Evolutionary conservation across 306 rosid species (phyloP).

Genomic region (Fagus sylvatica): DNA sequence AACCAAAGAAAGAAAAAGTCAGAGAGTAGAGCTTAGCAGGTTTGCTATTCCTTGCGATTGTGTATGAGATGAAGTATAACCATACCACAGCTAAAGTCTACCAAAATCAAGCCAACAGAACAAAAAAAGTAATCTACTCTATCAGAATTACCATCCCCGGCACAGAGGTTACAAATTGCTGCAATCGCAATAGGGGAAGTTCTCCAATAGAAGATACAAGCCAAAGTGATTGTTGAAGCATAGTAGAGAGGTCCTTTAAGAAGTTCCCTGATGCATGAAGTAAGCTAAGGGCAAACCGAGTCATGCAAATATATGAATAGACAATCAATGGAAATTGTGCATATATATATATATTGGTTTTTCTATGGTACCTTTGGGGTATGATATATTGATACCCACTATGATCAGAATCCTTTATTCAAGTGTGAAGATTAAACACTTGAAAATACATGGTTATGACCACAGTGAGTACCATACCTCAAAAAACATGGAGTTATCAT

Average conservation of each 20-base stretch:
- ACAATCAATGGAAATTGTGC: neutral
- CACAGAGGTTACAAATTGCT: constrained; percentile 82
- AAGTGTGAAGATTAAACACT: no score
- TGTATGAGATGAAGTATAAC: neutral
- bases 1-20: neutral
- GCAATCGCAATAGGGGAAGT: constrained; percentile 85
- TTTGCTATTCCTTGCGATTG: neutral
- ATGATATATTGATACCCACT: no score
- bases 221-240: constrained; percentile 58
- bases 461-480: no score
- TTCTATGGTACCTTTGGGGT: no score
- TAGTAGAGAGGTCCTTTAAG: constrained; percentile 92
- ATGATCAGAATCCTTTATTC: no score
- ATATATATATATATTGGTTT: neutral
- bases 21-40: neutral
- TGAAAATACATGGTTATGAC: neutral
- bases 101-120: constrained; percentile 10
- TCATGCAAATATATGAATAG: constrained; percentile 15
- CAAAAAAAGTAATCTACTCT: constrained; percentile 14
- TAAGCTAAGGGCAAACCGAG: constrained; percentile 32
- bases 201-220: constrained; percentile 70
- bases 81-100: neutral
- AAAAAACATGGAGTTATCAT: no score
- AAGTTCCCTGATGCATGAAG: constrained; percentile 80
- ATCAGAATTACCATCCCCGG: constrained; percentile 86